Evolutionary conservation across 768 basidiomycete genomes (phyloP).

Genomic region (Lepiota subincarnata): DNA sequence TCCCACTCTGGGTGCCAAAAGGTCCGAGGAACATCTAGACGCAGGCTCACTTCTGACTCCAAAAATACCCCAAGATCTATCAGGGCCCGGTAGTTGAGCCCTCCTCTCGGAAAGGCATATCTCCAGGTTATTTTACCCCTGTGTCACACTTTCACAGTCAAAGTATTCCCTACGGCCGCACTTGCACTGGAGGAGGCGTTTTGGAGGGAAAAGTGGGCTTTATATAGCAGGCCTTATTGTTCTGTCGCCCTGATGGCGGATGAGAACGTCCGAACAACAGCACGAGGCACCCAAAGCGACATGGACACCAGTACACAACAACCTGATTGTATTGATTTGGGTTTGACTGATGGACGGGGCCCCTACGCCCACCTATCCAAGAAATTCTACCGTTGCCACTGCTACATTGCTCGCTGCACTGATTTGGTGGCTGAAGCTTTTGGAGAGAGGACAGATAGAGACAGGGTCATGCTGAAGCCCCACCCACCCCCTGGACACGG

Average conservation of each 20-base stretch:
- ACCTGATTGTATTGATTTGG: slow-evolving; percentile 9
- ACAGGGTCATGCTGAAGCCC: neutral
- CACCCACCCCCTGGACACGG: neutral
- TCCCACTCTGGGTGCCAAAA: slow-evolving; percentile 6
- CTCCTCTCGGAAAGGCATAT: neutral
- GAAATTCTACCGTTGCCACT: neutral
- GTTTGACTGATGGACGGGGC: slow-evolving; percentile 12
- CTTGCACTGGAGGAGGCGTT: neutral
- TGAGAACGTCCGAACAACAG: slow-evolving; percentile 5
- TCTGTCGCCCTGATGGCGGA: slow-evolving; percentile 8
- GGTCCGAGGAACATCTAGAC: slow-evolving; percentile 4
- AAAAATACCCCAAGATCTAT: slow-evolving; percentile 12
- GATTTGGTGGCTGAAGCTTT: slow-evolving; percentile 2
- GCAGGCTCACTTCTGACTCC: slow-evolving; percentile 1
- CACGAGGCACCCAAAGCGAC: slow-evolving; percentile 3
- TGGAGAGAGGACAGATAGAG: neutral
- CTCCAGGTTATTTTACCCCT: neutral
- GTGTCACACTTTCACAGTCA: slow-evolving; percentile 11
- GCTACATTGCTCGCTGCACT: neutral
- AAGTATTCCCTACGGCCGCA: neutral
- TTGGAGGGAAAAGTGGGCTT: neutral
- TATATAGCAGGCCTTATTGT: slow-evolving; percentile 8
- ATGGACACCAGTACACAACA: neutral
- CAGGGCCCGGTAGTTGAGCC: slow-evolving; percentile 7
- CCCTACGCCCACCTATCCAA: neutral